phyloP scores from a whole-genome alignment of 2,329 filamentous ascomycete genomes.

The Xylariaceae sp. region DNA sequence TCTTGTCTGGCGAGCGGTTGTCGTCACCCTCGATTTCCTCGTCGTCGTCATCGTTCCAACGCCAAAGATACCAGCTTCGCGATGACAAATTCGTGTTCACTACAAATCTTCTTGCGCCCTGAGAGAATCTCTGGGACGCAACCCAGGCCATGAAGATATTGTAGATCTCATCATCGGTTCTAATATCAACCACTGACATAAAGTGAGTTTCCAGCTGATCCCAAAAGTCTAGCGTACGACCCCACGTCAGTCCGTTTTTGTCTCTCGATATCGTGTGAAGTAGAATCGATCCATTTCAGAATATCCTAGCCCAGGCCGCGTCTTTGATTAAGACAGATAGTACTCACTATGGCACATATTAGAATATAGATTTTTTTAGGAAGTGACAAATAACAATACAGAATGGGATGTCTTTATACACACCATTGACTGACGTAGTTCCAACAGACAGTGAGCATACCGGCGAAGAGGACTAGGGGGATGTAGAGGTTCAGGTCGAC shows the following conservation, averaged over 20 bases:
- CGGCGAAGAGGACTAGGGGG: conserved; percentile 51
- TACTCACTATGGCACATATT: no score
- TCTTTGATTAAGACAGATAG: no score
- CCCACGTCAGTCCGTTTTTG: no score
- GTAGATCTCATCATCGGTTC: conserved; percentile 70
- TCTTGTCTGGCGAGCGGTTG: conserved; percentile 26
- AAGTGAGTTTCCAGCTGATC: conserved; percentile 51
- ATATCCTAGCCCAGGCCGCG: no score
- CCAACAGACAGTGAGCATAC: conserved; percentile 49
- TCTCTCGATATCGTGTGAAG: no score
- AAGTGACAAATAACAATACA: no score
- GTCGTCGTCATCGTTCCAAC: conserved; percentile 44
- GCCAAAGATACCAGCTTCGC: conserved; percentile 48
- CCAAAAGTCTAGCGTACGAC: conserved; percentile 35
- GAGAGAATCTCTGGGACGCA: conserved; percentile 58
- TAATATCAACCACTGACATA: conserved; percentile 65
- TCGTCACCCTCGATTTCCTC: conserved; percentile 42
- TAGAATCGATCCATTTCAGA: no score
- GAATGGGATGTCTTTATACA: no score
- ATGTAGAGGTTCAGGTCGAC: conserved; percentile 64
- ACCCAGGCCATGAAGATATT: conserved; percentile 72
- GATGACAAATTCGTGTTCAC: conserved; percentile 62
- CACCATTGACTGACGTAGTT: conserved; percentile 47
- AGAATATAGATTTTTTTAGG: no score
- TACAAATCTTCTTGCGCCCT: conserved; percentile 59